Evolutionary conservation across 495 filamentous ascomycete genomes (phyloP), one percentile per base, ranked within the genome.

Genomic region (Chaetomium tenue): DNA sequence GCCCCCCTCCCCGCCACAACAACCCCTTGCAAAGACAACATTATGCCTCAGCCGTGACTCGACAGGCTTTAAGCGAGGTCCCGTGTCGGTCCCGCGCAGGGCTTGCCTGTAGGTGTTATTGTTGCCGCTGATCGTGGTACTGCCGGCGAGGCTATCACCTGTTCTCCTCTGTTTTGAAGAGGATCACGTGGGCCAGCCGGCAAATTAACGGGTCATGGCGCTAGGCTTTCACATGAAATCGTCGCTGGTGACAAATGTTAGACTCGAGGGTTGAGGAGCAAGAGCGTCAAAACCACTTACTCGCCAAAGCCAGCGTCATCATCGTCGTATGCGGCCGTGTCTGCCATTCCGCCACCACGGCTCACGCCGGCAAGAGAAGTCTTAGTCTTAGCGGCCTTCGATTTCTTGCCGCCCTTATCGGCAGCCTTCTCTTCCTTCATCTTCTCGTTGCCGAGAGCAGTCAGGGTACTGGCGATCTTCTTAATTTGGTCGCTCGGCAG

Each of bases 391-490:
- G 89, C 89, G 12, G 91, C 91, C 83, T 97, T 97, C 64, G 80
- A 88, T 85, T 98, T 99, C 89, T 97, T 98, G 66, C 87, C 91
- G 26, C 90, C 90, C 83, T 97, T 98, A 68, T 97, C 93, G 4
- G 91, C 87, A 15, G 87, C 84, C 82, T 97, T 96, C 86, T 99
- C 95, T 78, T 97, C 94, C 82, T 91, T 95, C 91, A 97, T 91
- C 84, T 94, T 97, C 85, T 99, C 95, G 72, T 99, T 99, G 70
- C 90, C 83, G 55, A 96, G 81, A 13, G 89, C 88, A 23, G 92
- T 93, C 71, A 98, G 76, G 33, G 85, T 84, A 78, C 88, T 93
- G 4, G 91, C 85, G 63, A 97, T 84, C 83, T 97, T 97, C 86
- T 96, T 96, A 73, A 97, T 92, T 77, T 98, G 91, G 60, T 91